Evolutionary conservation across 345 rosid species (phyloP).

Genomic region (Conringia planisiliqua): DNA sequence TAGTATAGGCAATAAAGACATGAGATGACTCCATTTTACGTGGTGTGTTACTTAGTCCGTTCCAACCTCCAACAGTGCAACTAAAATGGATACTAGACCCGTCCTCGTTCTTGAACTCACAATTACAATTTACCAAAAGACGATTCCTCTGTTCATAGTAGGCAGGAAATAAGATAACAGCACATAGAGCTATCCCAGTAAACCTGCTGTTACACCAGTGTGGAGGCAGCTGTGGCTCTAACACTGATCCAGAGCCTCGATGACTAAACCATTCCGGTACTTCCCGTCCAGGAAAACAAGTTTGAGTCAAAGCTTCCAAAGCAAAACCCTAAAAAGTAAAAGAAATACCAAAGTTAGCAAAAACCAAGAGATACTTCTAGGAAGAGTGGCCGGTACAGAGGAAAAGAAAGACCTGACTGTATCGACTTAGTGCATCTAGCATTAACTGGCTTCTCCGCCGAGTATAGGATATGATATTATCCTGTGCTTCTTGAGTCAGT

Average conservation of each 20-base stretch:
- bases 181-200: not conserved
- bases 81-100: not conserved
- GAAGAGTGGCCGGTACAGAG: not conserved
- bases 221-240: not conserved
- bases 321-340: not conserved
- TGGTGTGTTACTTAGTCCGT: not conserved
- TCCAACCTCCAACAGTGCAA: not conserved
- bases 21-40: not conserved
- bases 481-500: not conserved
- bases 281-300: not conserved
- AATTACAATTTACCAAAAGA: no score
- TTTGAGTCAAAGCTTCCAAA: not conserved
- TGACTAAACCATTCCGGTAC: not conserved
- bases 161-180: not conserved
- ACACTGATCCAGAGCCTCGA: not conserved
- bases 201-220: not conserved
- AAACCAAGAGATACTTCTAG: not conserved
- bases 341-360: not conserved
- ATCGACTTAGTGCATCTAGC: not conserved
- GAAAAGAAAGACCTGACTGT: not conserved
- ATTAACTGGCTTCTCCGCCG: not conserved
- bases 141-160: not conserved
- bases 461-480: not conserved
- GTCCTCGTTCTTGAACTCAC: not conserved
- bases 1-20: slow-evolving; percentile 1